A percentile compares a stretch with the other conserved stretches of the same genome.
phyloP scores from a whole-genome alignment of 768 basidiomycete genomes.

The Mrakia blollopis region DNA sequence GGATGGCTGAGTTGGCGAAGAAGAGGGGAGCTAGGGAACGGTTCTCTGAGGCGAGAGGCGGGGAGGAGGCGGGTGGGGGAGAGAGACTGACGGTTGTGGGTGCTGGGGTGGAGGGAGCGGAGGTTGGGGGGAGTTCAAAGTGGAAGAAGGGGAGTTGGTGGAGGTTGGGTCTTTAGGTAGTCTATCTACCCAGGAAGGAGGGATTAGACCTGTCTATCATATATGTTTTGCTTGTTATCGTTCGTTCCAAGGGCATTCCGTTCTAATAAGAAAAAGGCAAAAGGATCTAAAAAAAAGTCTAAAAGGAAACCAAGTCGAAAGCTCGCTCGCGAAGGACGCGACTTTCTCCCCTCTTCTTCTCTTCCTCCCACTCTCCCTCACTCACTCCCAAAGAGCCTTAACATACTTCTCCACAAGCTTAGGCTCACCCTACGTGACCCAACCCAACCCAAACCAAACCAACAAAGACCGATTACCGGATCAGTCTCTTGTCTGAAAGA shows the following conservation, averaged over 20 bases:
- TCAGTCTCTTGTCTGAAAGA: not conserved
- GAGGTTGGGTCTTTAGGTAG: not conserved
- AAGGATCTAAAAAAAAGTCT: too few relatives aligned
- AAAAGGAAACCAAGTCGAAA: too few relatives aligned
- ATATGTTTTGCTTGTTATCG: not conserved
- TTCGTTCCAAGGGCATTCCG: too few relatives aligned
- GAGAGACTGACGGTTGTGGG: conserved; percentile 6
- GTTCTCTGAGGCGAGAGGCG: not conserved
- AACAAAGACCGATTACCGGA: too few relatives aligned
- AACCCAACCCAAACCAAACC: too few relatives aligned
- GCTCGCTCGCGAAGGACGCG: not conserved
- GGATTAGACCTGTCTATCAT: not conserved
- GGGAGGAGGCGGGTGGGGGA: not conserved
- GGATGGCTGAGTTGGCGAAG: conserved; percentile 21
- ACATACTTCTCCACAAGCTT: conserved; percentile 9
- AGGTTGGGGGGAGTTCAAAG: not conserved
- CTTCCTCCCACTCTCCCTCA: not conserved
- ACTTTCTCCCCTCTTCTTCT: not conserved
- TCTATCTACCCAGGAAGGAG: too few relatives aligned
- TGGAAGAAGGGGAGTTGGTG: conserved; percentile 21
- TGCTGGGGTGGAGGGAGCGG: not conserved
- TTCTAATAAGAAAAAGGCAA: too few relatives aligned
- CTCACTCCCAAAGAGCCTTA: conserved; percentile 9
- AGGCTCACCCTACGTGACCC: not conserved
- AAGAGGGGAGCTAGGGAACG: conserved; percentile 11